A percentile compares a stretch with the other conserved stretches of the same genome.
phyloP scores from a whole-genome alignment of 208 protist species.

The Blastocrithidia nonstop region DNA sequence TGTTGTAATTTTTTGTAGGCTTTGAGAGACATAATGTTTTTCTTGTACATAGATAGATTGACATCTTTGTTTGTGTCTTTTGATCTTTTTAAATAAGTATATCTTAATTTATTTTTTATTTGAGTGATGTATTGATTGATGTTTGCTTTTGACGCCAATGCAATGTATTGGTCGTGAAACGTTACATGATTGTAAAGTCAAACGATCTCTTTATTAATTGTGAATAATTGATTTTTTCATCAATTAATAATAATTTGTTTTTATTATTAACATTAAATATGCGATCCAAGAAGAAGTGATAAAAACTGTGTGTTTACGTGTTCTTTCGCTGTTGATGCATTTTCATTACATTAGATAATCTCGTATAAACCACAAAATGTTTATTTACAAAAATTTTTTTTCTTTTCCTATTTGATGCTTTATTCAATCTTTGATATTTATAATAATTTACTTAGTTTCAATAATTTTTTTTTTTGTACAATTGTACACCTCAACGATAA shows the following conservation, averaged over 20 bases:
- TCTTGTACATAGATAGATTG: not conserved
- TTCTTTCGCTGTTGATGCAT: not conserved
- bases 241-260: not conserved
- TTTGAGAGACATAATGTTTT: no score
- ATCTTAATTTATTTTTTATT: not conserved
- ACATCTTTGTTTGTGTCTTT: not conserved
- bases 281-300: constrained; percentile 3
- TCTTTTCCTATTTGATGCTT: not conserved
- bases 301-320: not conserved
- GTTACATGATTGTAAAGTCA: not conserved
- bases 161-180: no score
- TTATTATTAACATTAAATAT: not conserved
- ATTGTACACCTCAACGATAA: not conserved
- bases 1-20: no score
- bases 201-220: not conserved
- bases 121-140: no score
- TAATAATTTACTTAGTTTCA: no score
- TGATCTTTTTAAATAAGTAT: not conserved
- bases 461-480: no score
- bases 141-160: no score
- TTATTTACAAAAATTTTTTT: not conserved
- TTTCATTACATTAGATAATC: constrained; percentile 2
- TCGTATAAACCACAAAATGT: not conserved
- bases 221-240: not conserved
- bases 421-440: no score